A percentile compares a stretch with the other conserved stretches of the same genome.
These are phyloP conservation scores for Alternaria sp. DNA, from an alignment of 2,329 filamentous ascomycete genomes.

Conservation along the genomic window DNA sequence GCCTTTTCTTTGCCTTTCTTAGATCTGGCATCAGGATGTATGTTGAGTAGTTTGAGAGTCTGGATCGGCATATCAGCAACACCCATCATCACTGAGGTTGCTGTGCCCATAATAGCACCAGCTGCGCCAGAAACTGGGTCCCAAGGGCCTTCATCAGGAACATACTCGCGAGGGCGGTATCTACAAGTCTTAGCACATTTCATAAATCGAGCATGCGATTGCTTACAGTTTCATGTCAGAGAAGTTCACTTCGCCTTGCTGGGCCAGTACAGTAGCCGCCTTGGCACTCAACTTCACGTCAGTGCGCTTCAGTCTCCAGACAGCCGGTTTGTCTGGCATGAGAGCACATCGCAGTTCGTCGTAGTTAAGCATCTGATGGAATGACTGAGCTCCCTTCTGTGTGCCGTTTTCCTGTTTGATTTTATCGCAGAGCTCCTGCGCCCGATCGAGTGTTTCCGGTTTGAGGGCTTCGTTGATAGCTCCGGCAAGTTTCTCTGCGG, in stretches of 20 bases:
- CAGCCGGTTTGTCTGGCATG: constrained; percentile 40
- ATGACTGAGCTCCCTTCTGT: constrained; percentile 47
- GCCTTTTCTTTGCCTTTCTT: constrained; percentile 38
- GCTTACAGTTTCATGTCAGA: constrained; percentile 49
- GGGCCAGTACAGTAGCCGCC: constrained; percentile 47
- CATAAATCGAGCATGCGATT: background rate
- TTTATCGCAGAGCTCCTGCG: constrained; percentile 46
- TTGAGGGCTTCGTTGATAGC: constrained; percentile 48
- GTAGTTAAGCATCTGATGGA: constrained; percentile 48
- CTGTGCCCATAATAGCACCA: constrained; percentile 79
- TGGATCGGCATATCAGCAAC: constrained; percentile 74
- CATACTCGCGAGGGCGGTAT: constrained; percentile 48
- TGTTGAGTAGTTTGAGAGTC: constrained; percentile 57
- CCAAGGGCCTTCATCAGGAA: constrained; percentile 49
- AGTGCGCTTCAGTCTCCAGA: constrained; percentile 50
- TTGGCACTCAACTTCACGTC: constrained; percentile 45
- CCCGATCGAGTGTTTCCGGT: constrained; percentile 45
- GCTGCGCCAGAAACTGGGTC: constrained; percentile 62
- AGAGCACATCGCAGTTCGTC: constrained; percentile 47
- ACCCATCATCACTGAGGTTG: constrained; percentile 80
- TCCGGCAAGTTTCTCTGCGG: constrained; percentile 47
- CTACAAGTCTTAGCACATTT: constrained; percentile 26
- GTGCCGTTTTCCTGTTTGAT: constrained; percentile 48
- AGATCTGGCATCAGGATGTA: constrained; percentile 48
- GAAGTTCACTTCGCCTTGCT: constrained; percentile 46